Evolutionary conservation across 176 grass and related monocot genomes (phyloP), one percentile per base, ranked within the genome.

Genomic region (Lolium rigidum): DNA sequence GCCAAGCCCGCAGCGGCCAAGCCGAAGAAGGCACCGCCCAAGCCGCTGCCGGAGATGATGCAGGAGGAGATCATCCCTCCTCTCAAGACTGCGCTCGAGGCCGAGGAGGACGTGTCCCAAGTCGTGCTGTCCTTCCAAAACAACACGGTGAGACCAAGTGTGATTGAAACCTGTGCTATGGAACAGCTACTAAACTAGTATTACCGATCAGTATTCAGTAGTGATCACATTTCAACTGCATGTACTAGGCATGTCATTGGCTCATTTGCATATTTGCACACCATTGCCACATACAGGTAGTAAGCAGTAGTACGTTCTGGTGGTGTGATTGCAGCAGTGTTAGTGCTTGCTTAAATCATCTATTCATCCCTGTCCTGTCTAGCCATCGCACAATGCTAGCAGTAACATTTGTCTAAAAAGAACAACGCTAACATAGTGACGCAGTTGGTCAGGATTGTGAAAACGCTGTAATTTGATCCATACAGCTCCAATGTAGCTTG

Each of bases 11-110:
- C 88, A 0, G 79, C 86, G 4, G 80, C 43, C 16, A 98, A 95
- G 89, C 88, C 90, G n/a, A 95, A 94, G 83, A 98, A 94, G 81
- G 86, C 90, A 20, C 64, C 88, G 0, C 79, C 71, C n/a, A 94
- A 91, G 83, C 70, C 89, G 11, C 48, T 98, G 88, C 92, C 94
- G 15, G 94, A 98, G 84, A 88, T 98, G 86, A 98, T 98, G 96
- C 74, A 91, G 84, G 88, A 98, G 52, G 96, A 98, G 59, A 78
- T 98, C 75, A 98, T 98, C 79, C 96, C 96, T 51, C 85, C 93
- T 35, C 82, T 96, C 8, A 94, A 83, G 82, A 75, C 76, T 1
- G 89, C 41, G 21, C 86, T 98, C 6, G 92, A 98, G 44, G 88
- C 86, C 1, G 92, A 98, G 83, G 91, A 98, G 21, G 73, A 95